Conservation (phyloP, 2,329 filamentous ascomycete species). For the Ambrosiella cleistominuta region DNA sequence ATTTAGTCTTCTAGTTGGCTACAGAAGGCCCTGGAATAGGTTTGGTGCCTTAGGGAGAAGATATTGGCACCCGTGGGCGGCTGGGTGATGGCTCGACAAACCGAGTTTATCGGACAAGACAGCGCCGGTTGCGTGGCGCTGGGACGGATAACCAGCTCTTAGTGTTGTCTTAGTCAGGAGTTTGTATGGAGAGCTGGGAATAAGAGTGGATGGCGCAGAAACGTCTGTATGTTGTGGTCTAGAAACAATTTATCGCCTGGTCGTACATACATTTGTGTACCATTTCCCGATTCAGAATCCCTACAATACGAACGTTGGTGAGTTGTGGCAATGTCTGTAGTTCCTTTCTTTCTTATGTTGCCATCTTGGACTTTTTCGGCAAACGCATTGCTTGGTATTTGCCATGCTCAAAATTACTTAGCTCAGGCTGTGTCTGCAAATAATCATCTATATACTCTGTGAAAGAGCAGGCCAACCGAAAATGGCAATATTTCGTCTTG, state of each 20-base stretch:
- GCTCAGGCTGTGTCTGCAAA: background rate
- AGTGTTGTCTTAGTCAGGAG: background rate
- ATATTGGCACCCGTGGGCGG: background rate
- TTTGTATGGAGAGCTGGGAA: background rate
- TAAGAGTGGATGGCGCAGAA: background rate
- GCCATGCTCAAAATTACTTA: background rate
- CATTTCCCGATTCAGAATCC: no score
- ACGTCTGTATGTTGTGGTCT: no score
- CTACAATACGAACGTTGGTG: no score
- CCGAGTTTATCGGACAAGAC: background rate
- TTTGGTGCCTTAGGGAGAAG: background rate
- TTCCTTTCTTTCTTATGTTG: no score
- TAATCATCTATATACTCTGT: background rate
- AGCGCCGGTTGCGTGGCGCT: background rate
- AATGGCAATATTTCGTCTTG: background rate
- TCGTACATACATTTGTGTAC: no score
- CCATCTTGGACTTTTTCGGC: no score
- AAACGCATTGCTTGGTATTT: no score
- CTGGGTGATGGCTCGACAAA: background rate
- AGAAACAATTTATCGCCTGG: no score
- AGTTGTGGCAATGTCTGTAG: no score
- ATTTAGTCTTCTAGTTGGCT: no score
- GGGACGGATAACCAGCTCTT: background rate
- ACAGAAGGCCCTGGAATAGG: background rate
- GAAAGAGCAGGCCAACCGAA: background rate